Evolutionary conservation across 2,329 filamentous ascomycete genomes (phyloP).

Genomic region (Verticillium klebahnii): DNA sequence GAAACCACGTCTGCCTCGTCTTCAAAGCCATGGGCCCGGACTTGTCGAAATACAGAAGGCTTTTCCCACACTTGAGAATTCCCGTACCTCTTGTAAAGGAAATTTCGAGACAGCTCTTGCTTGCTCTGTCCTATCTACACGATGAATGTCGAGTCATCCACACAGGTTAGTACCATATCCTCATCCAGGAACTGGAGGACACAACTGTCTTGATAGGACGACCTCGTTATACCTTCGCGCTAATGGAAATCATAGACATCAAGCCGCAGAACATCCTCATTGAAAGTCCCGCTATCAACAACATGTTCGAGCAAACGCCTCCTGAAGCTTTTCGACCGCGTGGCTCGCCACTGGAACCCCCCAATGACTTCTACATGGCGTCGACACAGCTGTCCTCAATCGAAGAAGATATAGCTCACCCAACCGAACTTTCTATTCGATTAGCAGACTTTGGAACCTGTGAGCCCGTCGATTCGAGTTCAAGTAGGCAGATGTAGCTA

Average conservation of each 20-base stretch:
- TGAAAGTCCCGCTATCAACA: conserved; percentile 10
- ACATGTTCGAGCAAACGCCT: conserved; percentile 11
- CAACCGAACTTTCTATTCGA: background rate
- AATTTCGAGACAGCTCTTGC: conserved; percentile 14
- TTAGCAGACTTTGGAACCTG: background rate
- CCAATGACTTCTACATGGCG: conserved; percentile 6
- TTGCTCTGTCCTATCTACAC: conserved; percentile 14
- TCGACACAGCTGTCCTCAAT: background rate
- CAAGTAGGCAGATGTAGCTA: conserved; percentile 9
- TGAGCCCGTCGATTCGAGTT: background rate
- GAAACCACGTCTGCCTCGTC: conserved; percentile 23
- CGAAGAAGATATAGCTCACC: conserved; percentile 19
- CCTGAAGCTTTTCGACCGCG: background rate
- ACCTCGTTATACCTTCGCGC: conserved; percentile 11
- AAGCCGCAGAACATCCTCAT: conserved; percentile 20
- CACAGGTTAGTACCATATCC: conserved; percentile 10
- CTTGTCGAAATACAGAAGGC: conserved; percentile 12
- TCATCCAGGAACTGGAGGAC: conserved; percentile 15
- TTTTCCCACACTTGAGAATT: conserved; percentile 11
- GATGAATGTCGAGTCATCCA: conserved; percentile 17
- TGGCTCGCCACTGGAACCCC: conserved; percentile 3
- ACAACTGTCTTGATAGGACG: conserved; percentile 9
- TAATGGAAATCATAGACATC: conserved; percentile 13
- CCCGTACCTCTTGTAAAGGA: conserved; percentile 10
- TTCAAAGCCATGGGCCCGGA: conserved; percentile 25